Evolutionary conservation across 2,329 filamentous ascomycete genomes (phyloP), one percentile per base, ranked within the genome.

Genomic region (Lachnellula willkommii): DNA sequence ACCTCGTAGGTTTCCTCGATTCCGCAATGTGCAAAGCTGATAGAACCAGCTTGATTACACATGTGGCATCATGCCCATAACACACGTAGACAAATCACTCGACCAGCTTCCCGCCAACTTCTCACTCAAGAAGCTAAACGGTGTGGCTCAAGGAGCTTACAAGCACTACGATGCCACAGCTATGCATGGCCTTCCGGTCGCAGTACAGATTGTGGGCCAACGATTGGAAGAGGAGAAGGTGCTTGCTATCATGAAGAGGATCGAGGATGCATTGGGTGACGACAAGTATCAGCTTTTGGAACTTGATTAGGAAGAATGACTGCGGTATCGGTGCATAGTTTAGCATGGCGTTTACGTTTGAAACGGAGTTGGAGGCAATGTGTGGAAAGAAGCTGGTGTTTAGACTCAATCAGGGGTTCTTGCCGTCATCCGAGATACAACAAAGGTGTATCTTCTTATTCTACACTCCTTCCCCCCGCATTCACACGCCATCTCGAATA

Each of bases 131-230:
- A 81, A 81, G 53, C 77, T 93, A 50, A 94, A 96, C 63, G 87
- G 88, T 3, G 83, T 96, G 8, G 90, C 90, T 0, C 79, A 79
- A 56, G 90, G 92, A 2, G 92, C 90, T 0, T 95, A 94, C 71
- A 90, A 88, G 72, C 79, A 90, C 64, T 96, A 96, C 69, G 83
- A 96, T 69, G 85, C 90, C 0, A 74, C 77, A 14, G 84, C 83
- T 56, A 96, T 96, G 92, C 86, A 90, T 47, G 92, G 91, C 0
- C 75, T 96, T 42, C 93, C 93, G 0, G 90, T 95, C 0, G 92
- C 83, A 0, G 85, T 96, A 7, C 68, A 70, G 50, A 49, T 70
- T 36, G 66, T 69, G 12, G 68, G 67, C 1, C 65, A 67, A 54
- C 60, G 68, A 52, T 59, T 70, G 26, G 63, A 69, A 46, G 68